Evolutionary conservation across 108 stramenopile species (phyloP).

Genomic region (Stephanodiscus triporus): DNA sequence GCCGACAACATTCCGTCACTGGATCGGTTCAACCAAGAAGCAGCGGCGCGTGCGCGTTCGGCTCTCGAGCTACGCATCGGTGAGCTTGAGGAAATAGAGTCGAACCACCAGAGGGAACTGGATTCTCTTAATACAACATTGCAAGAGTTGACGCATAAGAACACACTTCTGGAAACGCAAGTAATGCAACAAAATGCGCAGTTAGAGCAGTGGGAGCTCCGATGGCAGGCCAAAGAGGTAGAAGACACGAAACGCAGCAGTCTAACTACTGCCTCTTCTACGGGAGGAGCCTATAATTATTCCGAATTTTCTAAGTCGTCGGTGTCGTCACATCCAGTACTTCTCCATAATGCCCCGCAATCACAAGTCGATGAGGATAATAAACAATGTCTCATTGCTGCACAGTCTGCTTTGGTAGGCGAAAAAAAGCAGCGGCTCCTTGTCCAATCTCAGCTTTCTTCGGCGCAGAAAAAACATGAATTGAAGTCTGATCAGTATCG

Average conservation of each 20-base stretch:
- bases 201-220: conserved; percentile 39
- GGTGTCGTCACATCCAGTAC: conserved; percentile 7
- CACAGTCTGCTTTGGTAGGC: conserved; percentile 51
- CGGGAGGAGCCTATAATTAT: conserved; percentile 40
- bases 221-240: conserved; percentile 34
- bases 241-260: conserved; percentile 31
- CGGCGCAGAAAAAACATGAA: conserved; percentile 50
- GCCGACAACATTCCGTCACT: conserved; percentile 12
- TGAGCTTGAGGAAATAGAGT: conserved; percentile 80
- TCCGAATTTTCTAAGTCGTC: conserved; percentile 28
- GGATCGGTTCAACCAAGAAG: conserved; percentile 46
- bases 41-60: conserved; percentile 52
- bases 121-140: conserved; percentile 53
- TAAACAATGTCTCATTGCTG: conserved; percentile 37
- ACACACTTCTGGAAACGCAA: conserved; percentile 48
- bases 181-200: conserved; percentile 41
- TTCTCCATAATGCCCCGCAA: conserved; percentile 27
- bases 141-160: conserved; percentile 44
- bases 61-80: conserved; percentile 75
- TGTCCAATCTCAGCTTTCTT: conserved; percentile 31
- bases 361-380: conserved; percentile 21
- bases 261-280: conserved; percentile 1
- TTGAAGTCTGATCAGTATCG: conserved; percentile 63
- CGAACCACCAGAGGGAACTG: conserved; percentile 52
- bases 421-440: conserved; percentile 32